Evolutionary conservation across 208 protist genomes (phyloP).

Genomic region (Leishmania aethiopica): DNA sequence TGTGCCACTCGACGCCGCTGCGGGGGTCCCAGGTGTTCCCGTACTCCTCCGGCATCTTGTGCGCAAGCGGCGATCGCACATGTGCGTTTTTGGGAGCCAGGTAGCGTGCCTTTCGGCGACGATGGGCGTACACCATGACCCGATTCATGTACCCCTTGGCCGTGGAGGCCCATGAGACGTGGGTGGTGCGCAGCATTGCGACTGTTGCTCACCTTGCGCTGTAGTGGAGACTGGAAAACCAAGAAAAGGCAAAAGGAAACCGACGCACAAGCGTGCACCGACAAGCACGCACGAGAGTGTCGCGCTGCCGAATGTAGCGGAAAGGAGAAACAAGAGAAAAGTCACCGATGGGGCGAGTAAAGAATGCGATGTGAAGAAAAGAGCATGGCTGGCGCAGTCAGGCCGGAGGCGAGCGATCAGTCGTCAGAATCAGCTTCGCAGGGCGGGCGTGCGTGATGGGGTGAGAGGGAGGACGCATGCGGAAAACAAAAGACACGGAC

Average conservation of each 20-base stretch:
- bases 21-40: conserved; percentile 72
- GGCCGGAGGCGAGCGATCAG: neutral
- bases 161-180: conserved; percentile 25
- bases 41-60: conserved; percentile 85
- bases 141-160: conserved; percentile 79
- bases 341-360: neutral
- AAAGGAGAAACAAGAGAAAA: neutral
- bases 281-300: neutral
- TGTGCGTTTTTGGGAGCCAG: conserved; percentile 54
- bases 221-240: neutral
- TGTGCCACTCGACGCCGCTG: conserved; percentile 79
- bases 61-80: conserved; percentile 53
- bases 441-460: neutral
- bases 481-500: neutral
- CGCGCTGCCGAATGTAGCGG: neutral
- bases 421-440: neutral
- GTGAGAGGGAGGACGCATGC: neutral
- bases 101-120: conserved; percentile 62
- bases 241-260: neutral
- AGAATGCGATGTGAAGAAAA: neutral
- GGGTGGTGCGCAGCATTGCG: conserved; percentile 35
- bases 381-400: neutral
- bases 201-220: neutral
- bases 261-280: neutral
- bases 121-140: conserved; percentile 85